Evolutionary conservation across 345 rosid species (phyloP), one percentile per base, ranked within the genome.

Genomic region (Combretum micranthum): DNA sequence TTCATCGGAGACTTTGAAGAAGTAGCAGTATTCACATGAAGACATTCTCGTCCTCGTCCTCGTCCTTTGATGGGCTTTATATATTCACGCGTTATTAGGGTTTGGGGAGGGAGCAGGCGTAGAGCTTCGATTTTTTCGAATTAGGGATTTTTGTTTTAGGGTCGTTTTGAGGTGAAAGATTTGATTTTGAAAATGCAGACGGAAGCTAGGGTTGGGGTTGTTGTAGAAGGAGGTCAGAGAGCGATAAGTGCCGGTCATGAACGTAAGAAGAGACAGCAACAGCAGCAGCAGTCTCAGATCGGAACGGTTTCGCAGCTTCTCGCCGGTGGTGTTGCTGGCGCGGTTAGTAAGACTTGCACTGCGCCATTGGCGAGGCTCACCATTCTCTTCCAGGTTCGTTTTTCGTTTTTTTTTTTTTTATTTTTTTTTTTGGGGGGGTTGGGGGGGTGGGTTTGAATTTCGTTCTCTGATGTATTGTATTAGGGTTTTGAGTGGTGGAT

Each of bases 281-380:
- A 77, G 12, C 84, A 77, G 44, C 84, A 65, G 64, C 68, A 80
- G 63, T 57, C 87, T 21, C 86, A 82, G 72, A 68, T 85, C 56
- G 99, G 92, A 45, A 83, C 92, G 0, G 70, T 85, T 9, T 71
- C 91, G 3, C 96, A 93, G 75, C 83, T 93, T 25, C 64, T 93
- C 12, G 90, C 99, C 32, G 99, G 99, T 52, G 97, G 99, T 12
- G 67, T 90, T 54, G 96, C 97, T 4, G 99, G 99, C 12, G 97
- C 96, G 64, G 73, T 93, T 56, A 83, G 95, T 73, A 93, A 93
- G 73, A 93, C 99, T 47, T 93, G 99, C 62, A 93, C 97, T 9
- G 96, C 97, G 10, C 99, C 99, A 53, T 82, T 87, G 14, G 92
- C 96, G 62, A 89, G 99, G 15, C 92, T 93, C 63, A 85, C 97